A percentile compares a stretch with the other conserved stretches of the same genome.
Conservation (phyloP, 495 filamentous ascomycete species). For the Cenococcum geophilum region DNA sequence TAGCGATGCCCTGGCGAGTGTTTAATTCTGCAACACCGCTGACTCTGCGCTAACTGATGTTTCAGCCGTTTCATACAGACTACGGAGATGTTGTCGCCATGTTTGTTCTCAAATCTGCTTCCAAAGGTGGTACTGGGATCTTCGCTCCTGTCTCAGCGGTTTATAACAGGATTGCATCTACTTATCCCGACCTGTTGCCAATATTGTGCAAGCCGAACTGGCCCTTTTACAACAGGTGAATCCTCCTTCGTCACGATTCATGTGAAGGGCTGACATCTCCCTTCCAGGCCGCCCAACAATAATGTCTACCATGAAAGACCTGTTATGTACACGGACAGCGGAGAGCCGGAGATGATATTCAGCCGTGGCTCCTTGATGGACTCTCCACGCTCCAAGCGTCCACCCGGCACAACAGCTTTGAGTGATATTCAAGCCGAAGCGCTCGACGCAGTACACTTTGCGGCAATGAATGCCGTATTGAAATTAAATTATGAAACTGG, state of each 20-base stretch:
- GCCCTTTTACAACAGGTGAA: too few species aligned
- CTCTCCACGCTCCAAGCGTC: neutral
- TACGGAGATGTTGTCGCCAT: slow-evolving; percentile 2
- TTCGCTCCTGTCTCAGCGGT: neutral
- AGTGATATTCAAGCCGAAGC: neutral
- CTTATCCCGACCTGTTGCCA: neutral
- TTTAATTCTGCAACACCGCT: neutral
- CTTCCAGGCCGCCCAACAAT: neutral
- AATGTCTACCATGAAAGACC: slow-evolving; percentile 1
- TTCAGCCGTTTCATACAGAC: slow-evolving; percentile 1
- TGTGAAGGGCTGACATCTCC: too few species aligned
- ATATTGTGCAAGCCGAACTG: neutral
- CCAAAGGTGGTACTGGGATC: neutral
- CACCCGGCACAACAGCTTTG: neutral
- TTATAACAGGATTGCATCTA: neutral
- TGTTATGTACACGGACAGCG: neutral
- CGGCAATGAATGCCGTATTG: neutral
- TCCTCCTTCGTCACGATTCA: too few species aligned
- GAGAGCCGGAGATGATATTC: neutral
- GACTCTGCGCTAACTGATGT: too few species aligned
- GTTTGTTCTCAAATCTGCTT: neutral
- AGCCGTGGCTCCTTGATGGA: neutral
- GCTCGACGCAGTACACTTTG: slow-evolving; percentile 1
- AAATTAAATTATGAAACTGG: neutral
- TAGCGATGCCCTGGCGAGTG: neutral